These are phyloP conservation scores for Trametes elegans DNA, from an alignment of 768 basidiomycete genomes.

Conservation along the genomic window DNA sequence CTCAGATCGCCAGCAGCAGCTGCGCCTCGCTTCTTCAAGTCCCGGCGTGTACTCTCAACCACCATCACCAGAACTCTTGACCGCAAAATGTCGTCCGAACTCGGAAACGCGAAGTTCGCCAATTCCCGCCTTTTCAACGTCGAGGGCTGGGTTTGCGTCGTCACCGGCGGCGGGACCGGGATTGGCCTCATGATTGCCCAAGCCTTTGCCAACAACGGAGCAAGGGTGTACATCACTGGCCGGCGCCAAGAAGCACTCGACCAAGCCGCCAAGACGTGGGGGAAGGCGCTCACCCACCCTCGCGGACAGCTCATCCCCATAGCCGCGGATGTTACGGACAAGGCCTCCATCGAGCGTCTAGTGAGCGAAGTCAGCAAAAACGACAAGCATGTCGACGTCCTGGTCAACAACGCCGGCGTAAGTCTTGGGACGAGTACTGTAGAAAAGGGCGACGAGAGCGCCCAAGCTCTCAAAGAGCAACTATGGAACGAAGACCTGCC, in stretches of 20 bases:
- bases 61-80: neutral
- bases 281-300: slow-evolving; percentile 27
- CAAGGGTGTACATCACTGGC: slow-evolving; percentile 40
- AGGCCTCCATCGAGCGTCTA: slow-evolving; percentile 28
- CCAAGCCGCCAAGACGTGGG: slow-evolving; percentile 27
- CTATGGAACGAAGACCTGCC: slow-evolving; percentile 31
- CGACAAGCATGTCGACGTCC: slow-evolving; percentile 32
- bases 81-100: slow-evolving; percentile 6
- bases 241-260: slow-evolving; percentile 35
- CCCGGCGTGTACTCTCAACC: neutral
- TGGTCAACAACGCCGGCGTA: slow-evolving; percentile 37
- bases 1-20: neutral
- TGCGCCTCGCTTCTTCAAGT: neutral
- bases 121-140: slow-evolving; percentile 29
- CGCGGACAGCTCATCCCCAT: slow-evolving; percentile 32
- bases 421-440: slow-evolving; percentile 22
- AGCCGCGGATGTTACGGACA: slow-evolving; percentile 28
- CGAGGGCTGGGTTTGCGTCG: slow-evolving; percentile 29
- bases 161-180: slow-evolving; percentile 35
- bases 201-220: slow-evolving; percentile 41
- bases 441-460: slow-evolving; percentile 31
- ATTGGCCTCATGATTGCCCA: slow-evolving; percentile 44
- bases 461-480: slow-evolving; percentile 26
- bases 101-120: slow-evolving; percentile 22
- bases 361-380: slow-evolving; percentile 25